phyloP scores from a whole-genome alignment of 495 filamentous ascomycete species.

The Beverwykella pulmonaria region DNA sequence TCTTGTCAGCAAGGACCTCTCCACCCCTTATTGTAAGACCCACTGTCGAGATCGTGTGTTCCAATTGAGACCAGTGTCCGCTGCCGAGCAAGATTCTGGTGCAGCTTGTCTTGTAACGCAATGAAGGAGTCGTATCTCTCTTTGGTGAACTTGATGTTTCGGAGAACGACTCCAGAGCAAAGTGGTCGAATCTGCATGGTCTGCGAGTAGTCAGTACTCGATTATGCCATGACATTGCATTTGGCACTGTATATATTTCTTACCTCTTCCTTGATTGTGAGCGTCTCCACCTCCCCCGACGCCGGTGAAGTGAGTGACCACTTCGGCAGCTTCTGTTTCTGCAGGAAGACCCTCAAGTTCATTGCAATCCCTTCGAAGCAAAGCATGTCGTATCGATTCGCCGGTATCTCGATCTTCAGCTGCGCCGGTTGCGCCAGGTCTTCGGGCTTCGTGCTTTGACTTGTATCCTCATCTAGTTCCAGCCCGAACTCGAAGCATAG shows the following conservation, averaged over 20 bases:
- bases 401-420: conserved; percentile 97
- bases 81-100: conserved; percentile 92
- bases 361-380: conserved; percentile 97
- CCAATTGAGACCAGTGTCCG: conserved; percentile 93
- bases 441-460: conserved; percentile 32
- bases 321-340: conserved; percentile 70
- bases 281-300: conserved; percentile 72
- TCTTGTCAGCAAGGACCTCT: conserved; percentile 6
- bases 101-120: conserved; percentile 93
- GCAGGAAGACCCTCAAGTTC: conserved; percentile 93
- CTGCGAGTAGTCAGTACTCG: conserved; percentile 45
- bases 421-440: conserved; percentile 61
- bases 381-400: conserved; percentile 98
- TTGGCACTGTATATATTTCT: conserved; percentile 23
- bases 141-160: conserved; percentile 88
- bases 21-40: not conserved
- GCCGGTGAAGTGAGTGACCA: conserved; percentile 72
- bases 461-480: conserved; percentile 92
- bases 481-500: conserved; percentile 99
- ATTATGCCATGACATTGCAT: not conserved
- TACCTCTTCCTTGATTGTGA: conserved; percentile 75
- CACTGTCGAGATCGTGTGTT: conserved; percentile 89
- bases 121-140: conserved; percentile 97
- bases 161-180: conserved; percentile 82
- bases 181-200: conserved; percentile 81